phyloP scores from a whole-genome alignment of 2,329 filamentous ascomycete genomes.

The Exophiala alcalophila region DNA sequence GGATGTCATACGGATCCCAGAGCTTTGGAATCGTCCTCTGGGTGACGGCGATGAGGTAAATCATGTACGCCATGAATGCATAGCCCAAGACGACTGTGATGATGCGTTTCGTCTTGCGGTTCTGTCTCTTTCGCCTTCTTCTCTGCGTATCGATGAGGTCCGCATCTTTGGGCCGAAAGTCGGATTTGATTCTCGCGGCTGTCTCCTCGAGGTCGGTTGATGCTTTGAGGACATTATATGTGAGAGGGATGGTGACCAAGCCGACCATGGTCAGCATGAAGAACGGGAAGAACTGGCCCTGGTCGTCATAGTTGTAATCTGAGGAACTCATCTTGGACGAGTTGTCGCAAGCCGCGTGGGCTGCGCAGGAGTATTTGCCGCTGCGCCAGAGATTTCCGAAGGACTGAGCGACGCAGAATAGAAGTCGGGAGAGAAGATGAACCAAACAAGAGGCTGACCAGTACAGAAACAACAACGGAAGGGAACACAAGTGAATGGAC shows the following conservation, averaged over 20 bases:
- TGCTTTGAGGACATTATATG: constrained; percentile 80
- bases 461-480: background rate
- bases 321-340: constrained; percentile 66
- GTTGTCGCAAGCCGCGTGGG: constrained; percentile 17
- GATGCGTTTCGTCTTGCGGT: constrained; percentile 81
- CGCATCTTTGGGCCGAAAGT: constrained; percentile 77
- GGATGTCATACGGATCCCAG: constrained; percentile 96
- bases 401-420: no score
- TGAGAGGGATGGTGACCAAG: constrained; percentile 84
- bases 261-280: constrained; percentile 90
- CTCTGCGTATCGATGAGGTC: constrained; percentile 80
- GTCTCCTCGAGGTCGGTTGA: constrained; percentile 67
- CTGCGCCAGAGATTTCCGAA: no score
- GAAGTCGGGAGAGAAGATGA: no score
- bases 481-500: no score
- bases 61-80: constrained; percentile 81
- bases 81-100: constrained; percentile 74
- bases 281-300: constrained; percentile 98
- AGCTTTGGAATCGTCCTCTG: constrained; percentile 69
- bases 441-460: background rate
- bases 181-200: constrained; percentile 75
- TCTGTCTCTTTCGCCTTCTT: constrained; percentile 82
- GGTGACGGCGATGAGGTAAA: constrained; percentile 82
- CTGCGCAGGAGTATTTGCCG: no score
- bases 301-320: constrained; percentile 97